Evolutionary conservation across 176 grass and related monocot species (phyloP).

Genomic region (Phyllostachys edulis): DNA sequence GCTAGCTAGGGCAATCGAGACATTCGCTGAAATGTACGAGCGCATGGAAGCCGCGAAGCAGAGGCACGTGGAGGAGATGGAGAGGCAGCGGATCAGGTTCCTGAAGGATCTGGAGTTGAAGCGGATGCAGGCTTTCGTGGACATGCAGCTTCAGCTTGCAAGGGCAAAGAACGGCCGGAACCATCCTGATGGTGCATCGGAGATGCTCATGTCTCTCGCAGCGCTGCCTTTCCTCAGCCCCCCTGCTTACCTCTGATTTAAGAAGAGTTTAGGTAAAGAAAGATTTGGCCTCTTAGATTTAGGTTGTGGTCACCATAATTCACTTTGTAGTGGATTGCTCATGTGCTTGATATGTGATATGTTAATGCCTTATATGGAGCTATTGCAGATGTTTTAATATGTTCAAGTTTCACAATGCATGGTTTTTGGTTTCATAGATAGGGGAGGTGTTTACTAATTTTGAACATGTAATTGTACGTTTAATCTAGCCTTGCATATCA

Average conservation of each 20-base stretch:
- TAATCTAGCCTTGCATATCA: not conserved
- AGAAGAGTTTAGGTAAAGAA: constrained; percentile 49
- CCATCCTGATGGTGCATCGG: constrained; percentile 34
- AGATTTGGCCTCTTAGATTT: not conserved
- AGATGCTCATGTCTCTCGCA: constrained; percentile 62
- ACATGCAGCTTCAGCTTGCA: constrained; percentile 81
- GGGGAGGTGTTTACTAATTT: not conserved
- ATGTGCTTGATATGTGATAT: constrained; percentile 15
- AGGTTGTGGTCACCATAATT: constrained; percentile 11
- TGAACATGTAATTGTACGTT: not conserved
- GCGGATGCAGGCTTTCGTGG: constrained; percentile 91
- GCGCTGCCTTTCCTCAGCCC: constrained; percentile 69
- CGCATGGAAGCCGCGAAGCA: constrained; percentile 81
- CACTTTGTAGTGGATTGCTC: not conserved
- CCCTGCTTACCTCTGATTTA: constrained; percentile 56
- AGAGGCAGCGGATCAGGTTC: constrained; percentile 94
- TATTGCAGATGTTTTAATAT: constrained; percentile 15
- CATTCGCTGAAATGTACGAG: constrained; percentile 86
- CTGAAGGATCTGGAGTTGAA: constrained; percentile 83
- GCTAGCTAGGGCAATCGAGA: constrained; percentile 73
- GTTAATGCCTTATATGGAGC: not conserved
- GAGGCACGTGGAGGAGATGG: constrained; percentile 83
- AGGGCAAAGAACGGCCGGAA: constrained; percentile 54
- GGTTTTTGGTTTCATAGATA: not conserved
- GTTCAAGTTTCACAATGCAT: not conserved